phyloP scores from a whole-genome alignment of 768 basidiomycete genomes.

The Dioszegia hungarica region DNA sequence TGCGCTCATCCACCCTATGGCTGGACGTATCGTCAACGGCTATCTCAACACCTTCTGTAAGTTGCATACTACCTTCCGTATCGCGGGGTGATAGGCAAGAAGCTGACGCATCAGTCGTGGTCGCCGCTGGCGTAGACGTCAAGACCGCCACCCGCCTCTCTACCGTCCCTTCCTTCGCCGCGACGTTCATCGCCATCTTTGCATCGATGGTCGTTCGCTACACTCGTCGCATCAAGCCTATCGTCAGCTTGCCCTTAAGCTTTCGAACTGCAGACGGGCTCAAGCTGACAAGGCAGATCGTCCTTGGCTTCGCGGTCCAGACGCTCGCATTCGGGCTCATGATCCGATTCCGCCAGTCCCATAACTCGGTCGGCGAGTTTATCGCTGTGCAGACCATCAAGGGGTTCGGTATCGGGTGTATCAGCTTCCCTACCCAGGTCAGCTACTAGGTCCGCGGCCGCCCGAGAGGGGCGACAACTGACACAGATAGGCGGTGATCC shows the following conservation, averaged over 20 bases:
- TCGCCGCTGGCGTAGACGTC: constrained; percentile 28
- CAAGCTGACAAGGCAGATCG: constrained; percentile 14
- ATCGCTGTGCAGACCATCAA: constrained; percentile 41
- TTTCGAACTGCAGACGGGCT: neutral
- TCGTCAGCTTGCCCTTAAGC: constrained; percentile 6
- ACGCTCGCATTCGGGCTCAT: constrained; percentile 42
- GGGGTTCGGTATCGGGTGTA: constrained; percentile 31
- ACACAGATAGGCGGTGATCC: constrained; percentile 24
- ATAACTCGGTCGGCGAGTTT: constrained; percentile 31
- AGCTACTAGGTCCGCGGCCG: neutral
- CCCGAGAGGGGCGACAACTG: too few species aligned
- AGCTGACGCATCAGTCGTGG: constrained; percentile 8
- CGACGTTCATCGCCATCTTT: constrained; percentile 20
- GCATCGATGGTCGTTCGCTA: constrained; percentile 31
- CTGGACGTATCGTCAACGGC: constrained; percentile 23
- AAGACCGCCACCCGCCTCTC: constrained; percentile 23
- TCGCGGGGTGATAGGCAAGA: neutral
- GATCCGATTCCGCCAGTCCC: constrained; percentile 37
- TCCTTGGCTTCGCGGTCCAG: constrained; percentile 37
- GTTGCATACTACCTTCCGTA: neutral
- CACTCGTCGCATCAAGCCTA: constrained; percentile 42
- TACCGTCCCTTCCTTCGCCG: constrained; percentile 23
- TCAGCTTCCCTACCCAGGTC: constrained; percentile 39
- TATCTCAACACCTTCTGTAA: constrained; percentile 30
- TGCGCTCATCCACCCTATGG: constrained; percentile 43